Conservation (phyloP, 2,329 filamentous ascomycete genomes). For the Penicillium fuscoglaucum region DNA sequence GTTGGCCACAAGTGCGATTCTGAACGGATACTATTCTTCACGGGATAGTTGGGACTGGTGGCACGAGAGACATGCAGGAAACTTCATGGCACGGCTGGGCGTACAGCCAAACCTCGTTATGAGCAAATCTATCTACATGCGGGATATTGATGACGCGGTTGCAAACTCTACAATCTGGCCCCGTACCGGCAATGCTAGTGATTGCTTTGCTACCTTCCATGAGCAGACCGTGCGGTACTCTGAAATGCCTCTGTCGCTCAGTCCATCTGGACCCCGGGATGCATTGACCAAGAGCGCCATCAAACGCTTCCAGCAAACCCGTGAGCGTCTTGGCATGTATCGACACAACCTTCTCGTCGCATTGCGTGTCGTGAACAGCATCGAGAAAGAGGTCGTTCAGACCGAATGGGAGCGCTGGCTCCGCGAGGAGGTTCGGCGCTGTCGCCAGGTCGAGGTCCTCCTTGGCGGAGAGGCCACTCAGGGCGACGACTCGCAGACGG, state of each 20-base stretch:
- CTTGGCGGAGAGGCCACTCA: slow-evolving; percentile 32
- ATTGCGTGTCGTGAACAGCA: slow-evolving; percentile 81
- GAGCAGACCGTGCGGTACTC: slow-evolving; percentile 41
- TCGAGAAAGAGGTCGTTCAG: slow-evolving; percentile 81
- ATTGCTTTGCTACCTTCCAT: slow-evolving; percentile 48
- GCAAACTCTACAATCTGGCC: slow-evolving; percentile 37
- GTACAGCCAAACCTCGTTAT: slow-evolving; percentile 76
- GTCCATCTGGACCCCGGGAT: slow-evolving; percentile 30
- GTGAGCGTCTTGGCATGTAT: slow-evolving; percentile 79
- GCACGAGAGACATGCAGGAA: slow-evolving; percentile 75
- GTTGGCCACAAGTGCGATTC: slow-evolving; percentile 66
- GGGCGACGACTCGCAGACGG: slow-evolving; percentile 27
- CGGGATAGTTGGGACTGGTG: slow-evolving; percentile 77
- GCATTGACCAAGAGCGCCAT: slow-evolving; percentile 37
- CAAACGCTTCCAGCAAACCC: slow-evolving; percentile 71
- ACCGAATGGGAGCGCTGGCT: slow-evolving; percentile 96
- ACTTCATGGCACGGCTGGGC: slow-evolving; percentile 79
- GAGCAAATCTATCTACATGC: slow-evolving; percentile 81
- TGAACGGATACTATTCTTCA: slow-evolving; percentile 74
- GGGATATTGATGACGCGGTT: slow-evolving; percentile 71
- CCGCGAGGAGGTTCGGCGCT: slow-evolving; percentile 72
- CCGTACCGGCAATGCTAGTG: slow-evolving; percentile 31
- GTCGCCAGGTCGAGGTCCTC: slow-evolving; percentile 61
- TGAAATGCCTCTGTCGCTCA: slow-evolving; percentile 34
- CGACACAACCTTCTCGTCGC: slow-evolving; percentile 89